Evolutionary conservation across 1,284 basidiomycete genomes (phyloP).

Genomic region (Filobasidium uniguttulatum): DNA sequence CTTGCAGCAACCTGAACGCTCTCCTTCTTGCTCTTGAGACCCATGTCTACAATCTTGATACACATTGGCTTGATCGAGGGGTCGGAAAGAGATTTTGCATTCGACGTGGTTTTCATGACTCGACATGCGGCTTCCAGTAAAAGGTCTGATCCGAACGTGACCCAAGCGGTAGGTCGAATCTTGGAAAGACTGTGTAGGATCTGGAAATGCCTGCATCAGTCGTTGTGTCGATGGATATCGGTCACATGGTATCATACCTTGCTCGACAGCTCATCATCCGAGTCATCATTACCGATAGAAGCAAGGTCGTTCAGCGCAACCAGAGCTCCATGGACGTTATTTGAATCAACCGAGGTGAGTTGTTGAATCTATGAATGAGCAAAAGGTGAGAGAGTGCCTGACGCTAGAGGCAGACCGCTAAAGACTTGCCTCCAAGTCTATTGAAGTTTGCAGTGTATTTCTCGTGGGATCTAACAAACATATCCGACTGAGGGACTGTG

Average conservation of each 20-base stretch:
- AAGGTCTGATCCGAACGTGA: slow-evolving; percentile 57
- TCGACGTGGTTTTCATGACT: slow-evolving; percentile 54
- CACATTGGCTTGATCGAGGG: slow-evolving; percentile 46
- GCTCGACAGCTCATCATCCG: slow-evolving; percentile 23
- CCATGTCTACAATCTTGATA: slow-evolving; percentile 54
- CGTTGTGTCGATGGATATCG: slow-evolving; percentile 11
- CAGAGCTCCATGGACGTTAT: slow-evolving; percentile 70
- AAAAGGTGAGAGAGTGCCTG: background rate
- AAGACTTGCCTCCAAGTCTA: slow-evolving; percentile 26
- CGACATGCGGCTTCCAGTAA: slow-evolving; percentile 60
- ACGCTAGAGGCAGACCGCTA: too few relatives aligned
- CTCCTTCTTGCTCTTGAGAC: slow-evolving; percentile 53
- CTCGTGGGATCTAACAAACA: slow-evolving; percentile 42
- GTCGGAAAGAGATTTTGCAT: slow-evolving; percentile 33
- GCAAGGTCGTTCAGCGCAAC: slow-evolving; percentile 60
- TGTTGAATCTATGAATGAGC: slow-evolving; percentile 42
- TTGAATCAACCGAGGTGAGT: slow-evolving; percentile 52
- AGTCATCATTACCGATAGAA: slow-evolving; percentile 39
- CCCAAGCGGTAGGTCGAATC: slow-evolving; percentile 46
- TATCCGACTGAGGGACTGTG: slow-evolving; percentile 57
- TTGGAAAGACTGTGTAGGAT: slow-evolving; percentile 32
- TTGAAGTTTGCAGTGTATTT: slow-evolving; percentile 17
- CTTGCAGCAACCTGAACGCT: slow-evolving; percentile 63
- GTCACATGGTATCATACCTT: slow-evolving; percentile 32
- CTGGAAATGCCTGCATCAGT: slow-evolving; percentile 12